Percentiles rank a stretch among this genome's conserved stretches.
These are phyloP conservation scores for Flueggea neowawraea DNA, from an alignment of 441 rosid species.

Conservation along the genomic window DNA sequence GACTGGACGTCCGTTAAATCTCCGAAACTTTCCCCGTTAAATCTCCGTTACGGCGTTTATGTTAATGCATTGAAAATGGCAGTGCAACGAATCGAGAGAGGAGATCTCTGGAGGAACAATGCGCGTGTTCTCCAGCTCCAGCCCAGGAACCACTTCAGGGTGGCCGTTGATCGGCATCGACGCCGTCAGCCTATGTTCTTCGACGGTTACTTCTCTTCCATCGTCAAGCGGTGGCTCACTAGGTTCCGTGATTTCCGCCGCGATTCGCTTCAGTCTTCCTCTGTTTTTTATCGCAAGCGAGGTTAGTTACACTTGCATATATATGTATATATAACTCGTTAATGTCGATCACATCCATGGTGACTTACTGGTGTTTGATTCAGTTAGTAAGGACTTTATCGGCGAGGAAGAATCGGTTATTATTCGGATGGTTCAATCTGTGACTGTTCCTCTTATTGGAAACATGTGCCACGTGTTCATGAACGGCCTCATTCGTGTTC, in stretches of 20 bases:
- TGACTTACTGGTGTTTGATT: background rate
- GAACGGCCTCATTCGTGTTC: conserved; percentile 91
- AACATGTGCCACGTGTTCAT: conserved; percentile 94
- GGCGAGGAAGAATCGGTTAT: conserved; percentile 64
- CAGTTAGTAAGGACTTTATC: conserved; percentile 68
- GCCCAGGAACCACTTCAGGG: conserved; percentile 71
- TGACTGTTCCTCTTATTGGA: conserved; percentile 91
- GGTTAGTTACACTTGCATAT: conserved; percentile 26
- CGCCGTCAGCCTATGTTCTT: conserved; percentile 38
- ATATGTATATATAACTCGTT: background rate
- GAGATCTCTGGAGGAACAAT: conserved; percentile 78
- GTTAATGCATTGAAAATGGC: conserved; percentile 64
- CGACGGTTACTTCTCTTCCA: conserved; percentile 63
- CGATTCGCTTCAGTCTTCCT: conserved; percentile 70
- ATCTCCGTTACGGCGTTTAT: background rate
- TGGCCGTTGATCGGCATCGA: conserved; percentile 71
- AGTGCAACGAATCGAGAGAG: conserved; percentile 54
- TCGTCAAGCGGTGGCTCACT: conserved; percentile 50
- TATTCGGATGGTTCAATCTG: conserved; percentile 64
- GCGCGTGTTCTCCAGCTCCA: conserved; percentile 59
- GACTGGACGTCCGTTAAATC: too few species aligned
- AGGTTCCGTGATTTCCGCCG: conserved; percentile 66
- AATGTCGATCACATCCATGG: background rate
- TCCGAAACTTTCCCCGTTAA: too few species aligned
- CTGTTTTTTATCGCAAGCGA: conserved; percentile 67